Evolutionary conservation across 106 monocot species (phyloP).

Genomic region (Apostasia ramifera): DNA sequence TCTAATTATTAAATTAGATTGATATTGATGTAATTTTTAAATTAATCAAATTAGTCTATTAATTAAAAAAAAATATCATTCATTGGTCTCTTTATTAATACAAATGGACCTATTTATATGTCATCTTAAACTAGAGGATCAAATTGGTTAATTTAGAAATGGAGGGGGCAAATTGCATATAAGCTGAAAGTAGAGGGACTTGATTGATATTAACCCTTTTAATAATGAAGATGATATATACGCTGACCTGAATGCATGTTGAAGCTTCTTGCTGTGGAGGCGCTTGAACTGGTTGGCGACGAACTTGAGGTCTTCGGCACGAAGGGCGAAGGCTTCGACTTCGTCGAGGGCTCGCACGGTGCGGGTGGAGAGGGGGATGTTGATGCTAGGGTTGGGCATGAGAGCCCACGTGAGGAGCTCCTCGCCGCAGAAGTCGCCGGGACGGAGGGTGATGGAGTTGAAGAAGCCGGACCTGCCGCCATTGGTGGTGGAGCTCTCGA

Average conservation of each 20-base stretch:
- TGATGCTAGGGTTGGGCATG: slow-evolving; percentile 43
- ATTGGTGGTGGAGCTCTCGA: slow-evolving; percentile 76
- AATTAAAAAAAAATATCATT: too few species aligned
- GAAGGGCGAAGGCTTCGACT: slow-evolving; percentile 66
- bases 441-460: slow-evolving; percentile 69
- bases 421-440: slow-evolving; percentile 86
- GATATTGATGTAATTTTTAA: too few species aligned
- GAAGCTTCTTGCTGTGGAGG: slow-evolving; percentile 66
- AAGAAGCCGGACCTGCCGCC: slow-evolving; percentile 72
- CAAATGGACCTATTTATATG: too few species aligned
- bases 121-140: too few species aligned
- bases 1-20: too few species aligned
- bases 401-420: slow-evolving; percentile 76
- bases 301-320: slow-evolving; percentile 65
- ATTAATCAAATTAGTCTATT: too few species aligned
- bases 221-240: too few species aligned
- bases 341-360: slow-evolving; percentile 49
- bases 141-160: too few species aligned
- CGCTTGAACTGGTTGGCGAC: slow-evolving; percentile 73
- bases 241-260: slow-evolving; percentile 43
- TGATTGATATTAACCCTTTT: too few species aligned
- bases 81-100: too few species aligned
- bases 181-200: too few species aligned
- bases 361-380: slow-evolving; percentile 49
- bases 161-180: too few species aligned